Conservation (phyloP, 192 early-diverging fungal genomes). For the Coemansia sp. region DNA sequence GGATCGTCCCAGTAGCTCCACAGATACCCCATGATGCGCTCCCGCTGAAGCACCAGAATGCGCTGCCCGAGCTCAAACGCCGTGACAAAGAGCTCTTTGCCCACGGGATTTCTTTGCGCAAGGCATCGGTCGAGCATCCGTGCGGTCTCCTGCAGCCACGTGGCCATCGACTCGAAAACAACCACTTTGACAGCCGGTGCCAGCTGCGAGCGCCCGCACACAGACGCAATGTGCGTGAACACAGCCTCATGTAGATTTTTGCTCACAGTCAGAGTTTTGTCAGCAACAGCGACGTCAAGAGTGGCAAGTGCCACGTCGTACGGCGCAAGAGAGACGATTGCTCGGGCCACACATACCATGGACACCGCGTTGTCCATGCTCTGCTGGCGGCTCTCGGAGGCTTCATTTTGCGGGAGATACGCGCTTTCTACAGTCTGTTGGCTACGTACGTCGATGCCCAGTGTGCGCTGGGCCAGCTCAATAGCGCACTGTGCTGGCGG, state of each 20-base stretch:
- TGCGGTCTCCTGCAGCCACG: slow-evolving; percentile 65
- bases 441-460: slow-evolving; percentile 18
- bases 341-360: slow-evolving; percentile 53
- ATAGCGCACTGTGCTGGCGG: slow-evolving; percentile 14
- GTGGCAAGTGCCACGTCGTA: slow-evolving; percentile 33
- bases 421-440: neutral
- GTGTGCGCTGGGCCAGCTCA: slow-evolving; percentile 20
- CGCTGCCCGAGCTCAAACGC: slow-evolving; percentile 47
- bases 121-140: slow-evolving; percentile 42
- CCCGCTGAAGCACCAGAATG: slow-evolving; percentile 50
- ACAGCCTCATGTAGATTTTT: slow-evolving; percentile 60
- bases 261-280: slow-evolving; percentile 12
- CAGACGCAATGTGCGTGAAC: slow-evolving; percentile 61
- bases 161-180: slow-evolving; percentile 73
- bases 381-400: slow-evolving; percentile 6
- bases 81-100: slow-evolving; percentile 1
- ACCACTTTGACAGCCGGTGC: slow-evolving; percentile 67
- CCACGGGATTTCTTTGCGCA: neutral
- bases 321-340: slow-evolving; percentile 35
- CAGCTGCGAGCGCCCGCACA: slow-evolving; percentile 64
- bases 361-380: slow-evolving; percentile 51
- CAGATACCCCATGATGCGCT: slow-evolving; percentile 69
- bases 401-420: slow-evolving; percentile 20
- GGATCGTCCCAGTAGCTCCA: slow-evolving; percentile 88
- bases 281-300: slow-evolving; percentile 25